Base-by-base conservation (phyloP, 2,329 filamentous ascomycete genomes). In the Aspergillus aculeatus region DNA sequence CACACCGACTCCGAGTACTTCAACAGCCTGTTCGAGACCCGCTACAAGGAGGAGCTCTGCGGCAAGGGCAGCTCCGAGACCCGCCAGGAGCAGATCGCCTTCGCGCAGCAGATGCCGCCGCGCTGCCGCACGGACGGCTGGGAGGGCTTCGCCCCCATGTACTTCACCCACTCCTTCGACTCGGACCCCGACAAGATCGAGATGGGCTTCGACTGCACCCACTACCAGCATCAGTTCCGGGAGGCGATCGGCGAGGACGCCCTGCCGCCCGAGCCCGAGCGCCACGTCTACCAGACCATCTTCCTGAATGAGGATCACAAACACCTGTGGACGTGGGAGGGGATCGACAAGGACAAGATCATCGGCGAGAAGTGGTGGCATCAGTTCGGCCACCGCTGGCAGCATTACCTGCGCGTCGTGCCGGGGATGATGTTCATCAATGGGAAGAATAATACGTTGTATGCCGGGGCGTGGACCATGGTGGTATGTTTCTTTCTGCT, bases 341-440 rank as follows among this genome's bases (percentile, higher is more conserved):
- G 84, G 53, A 86, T 87, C 59, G 80, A 85, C 64, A 70, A 81
- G 57, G 73, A 73, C 49, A 85, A 85, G 64, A 82, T 87, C 50
- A 86, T 87, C 35, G 73, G 81, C 5, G 78, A 79, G 53, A 84
- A 86, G 62, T 86, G 84, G 84, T 86, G 84, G 84, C 84, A 86
- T 67, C 84, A 87, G 66, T 80, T 86, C 38, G 85, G 84, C 57
- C 84, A 86, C 66, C 79, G 79, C 1, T 87, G 80, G 79, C 84
- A 84, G 19, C 85, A 87, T 66, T 87, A 86, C 69, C 69, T 81
- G 4, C 81, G 84, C 41, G 84, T 87, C 1, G 86, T 92, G 1
- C 89, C 89, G 0, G 86, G 86, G 63, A 84, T 92, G 82, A 89
- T 88, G 87, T 83, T 89, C 24, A 81, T 92, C 3, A 87, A 92